phyloP scores from a whole-genome alignment of 2,329 filamentous ascomycete species.

The Hymenoscyphus albidus region DNA sequence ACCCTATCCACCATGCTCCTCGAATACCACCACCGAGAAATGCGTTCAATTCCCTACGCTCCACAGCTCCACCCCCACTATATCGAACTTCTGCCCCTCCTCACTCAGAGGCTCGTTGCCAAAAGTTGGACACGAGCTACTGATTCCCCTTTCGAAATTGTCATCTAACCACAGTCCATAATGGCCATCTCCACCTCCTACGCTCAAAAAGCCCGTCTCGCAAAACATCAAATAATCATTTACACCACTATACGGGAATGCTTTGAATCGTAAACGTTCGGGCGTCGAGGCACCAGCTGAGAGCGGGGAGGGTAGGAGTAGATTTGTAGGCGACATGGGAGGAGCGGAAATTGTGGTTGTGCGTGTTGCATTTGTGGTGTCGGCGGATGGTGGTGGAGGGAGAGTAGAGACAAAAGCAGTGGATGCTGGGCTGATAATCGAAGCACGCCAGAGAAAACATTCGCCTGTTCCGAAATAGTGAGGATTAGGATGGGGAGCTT shows the following conservation, averaged over 20 bases:
- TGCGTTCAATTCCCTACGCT: constrained; percentile 61
- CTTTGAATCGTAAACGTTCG: constrained; percentile 88
- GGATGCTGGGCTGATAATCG: constrained; percentile 53
- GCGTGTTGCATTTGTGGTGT: constrained; percentile 58
- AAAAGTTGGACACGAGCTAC: constrained; percentile 82
- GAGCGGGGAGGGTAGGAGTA: constrained; percentile 27
- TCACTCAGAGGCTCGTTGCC: constrained; percentile 93
- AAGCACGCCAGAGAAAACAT: constrained; percentile 86
- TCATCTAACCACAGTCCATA: constrained; percentile 95
- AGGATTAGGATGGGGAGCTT: constrained; percentile 73
- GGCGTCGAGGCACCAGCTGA: constrained; percentile 48
- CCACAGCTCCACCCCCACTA: constrained; percentile 91
- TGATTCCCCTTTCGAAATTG: constrained; percentile 77
- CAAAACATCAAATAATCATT: constrained; percentile 98
- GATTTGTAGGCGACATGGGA: constrained; percentile 21
- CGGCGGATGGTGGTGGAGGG: constrained; percentile 65
- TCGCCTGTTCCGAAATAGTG: constrained; percentile 96
- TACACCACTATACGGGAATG: constrained; percentile 90
- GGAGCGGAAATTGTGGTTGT: constrained; percentile 53
- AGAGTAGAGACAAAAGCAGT: constrained; percentile 43
- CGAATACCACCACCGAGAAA: neutral
- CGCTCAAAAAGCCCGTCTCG: constrained; percentile 76
- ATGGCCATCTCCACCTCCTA: constrained; percentile 84
- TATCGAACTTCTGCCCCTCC: constrained; percentile 85
- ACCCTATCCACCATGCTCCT: neutral